Percentiles rank a stretch among this genome's conserved stretches.
These are phyloP conservation scores for Staphylotrichum longicolle DNA, from an alignment of 495 filamentous ascomycete species.

Conservation along the genomic window DNA sequence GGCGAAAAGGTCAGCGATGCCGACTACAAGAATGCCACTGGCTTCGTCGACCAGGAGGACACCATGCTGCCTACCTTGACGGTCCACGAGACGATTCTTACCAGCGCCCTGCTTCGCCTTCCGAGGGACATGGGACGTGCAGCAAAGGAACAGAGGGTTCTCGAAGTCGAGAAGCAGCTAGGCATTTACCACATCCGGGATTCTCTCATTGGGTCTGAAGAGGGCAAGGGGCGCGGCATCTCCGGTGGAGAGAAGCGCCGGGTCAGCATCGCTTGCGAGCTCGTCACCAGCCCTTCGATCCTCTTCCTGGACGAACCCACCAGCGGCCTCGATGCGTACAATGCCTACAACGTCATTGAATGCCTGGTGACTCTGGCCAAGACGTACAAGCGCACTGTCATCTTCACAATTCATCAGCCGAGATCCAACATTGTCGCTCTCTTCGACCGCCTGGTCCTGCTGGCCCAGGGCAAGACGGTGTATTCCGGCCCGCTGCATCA, in stretches of 20 bases:
- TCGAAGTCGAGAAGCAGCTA: slow-evolving; percentile 92
- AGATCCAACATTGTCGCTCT: slow-evolving; percentile 99
- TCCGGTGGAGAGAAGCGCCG: slow-evolving; percentile 95
- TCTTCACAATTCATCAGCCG: slow-evolving; percentile 99
- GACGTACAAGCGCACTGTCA: slow-evolving; percentile 91
- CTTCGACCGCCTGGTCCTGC: slow-evolving; percentile 87
- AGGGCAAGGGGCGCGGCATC: slow-evolving; percentile 89
- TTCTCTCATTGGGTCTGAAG: slow-evolving; percentile 95
- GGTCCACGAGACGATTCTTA: slow-evolving; percentile 96
- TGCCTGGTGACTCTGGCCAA: slow-evolving; percentile 93
- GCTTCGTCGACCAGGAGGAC: slow-evolving; percentile 97
- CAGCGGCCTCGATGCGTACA: slow-evolving; percentile 91
- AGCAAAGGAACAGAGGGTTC: slow-evolving; percentile 83
- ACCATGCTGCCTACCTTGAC: slow-evolving; percentile 96
- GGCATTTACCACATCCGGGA: slow-evolving; percentile 90
- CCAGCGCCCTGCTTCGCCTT: slow-evolving; percentile 84
- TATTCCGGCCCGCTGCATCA: slow-evolving; percentile 88
- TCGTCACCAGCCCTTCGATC: slow-evolving; percentile 96
- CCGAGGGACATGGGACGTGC: slow-evolving; percentile 83
- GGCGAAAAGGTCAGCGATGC: slow-evolving; percentile 82
- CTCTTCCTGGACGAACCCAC: slow-evolving; percentile 97
- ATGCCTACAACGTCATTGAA: slow-evolving; percentile 96
- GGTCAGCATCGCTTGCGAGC: slow-evolving; percentile 94
- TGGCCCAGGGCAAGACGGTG: slow-evolving; percentile 85
- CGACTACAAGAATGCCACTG: slow-evolving; percentile 86